phyloP scores from a whole-genome alignment of 768 basidiomycete genomes.

The Fistulinella prunicolor region DNA sequence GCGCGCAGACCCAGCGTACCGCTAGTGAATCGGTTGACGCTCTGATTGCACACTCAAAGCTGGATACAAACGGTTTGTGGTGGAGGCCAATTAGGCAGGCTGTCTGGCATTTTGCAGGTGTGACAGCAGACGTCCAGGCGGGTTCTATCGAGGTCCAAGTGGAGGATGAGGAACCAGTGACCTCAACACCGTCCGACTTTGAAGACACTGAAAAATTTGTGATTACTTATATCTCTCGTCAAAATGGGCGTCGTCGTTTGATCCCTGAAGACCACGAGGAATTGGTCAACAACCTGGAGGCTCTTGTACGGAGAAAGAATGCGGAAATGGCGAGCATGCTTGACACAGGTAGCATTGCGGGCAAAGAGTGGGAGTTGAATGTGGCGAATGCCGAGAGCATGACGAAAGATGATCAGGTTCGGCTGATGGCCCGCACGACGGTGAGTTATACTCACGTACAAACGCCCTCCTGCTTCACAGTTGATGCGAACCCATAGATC shows the following conservation, averaged over 20 bases:
- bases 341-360: not conserved
- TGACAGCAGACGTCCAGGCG: constrained; percentile 34
- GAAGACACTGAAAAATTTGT: constrained; percentile 50
- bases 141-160: constrained; percentile 14
- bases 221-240: constrained; percentile 73
- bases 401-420: constrained; percentile 74
- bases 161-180: not conserved
- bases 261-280: constrained; percentile 51
- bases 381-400: constrained; percentile 62
- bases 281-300: constrained; percentile 51
- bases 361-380: constrained; percentile 55
- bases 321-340: constrained; percentile 11
- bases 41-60: constrained; percentile 40
- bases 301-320: constrained; percentile 43
- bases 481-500: constrained; percentile 40
- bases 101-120: constrained; percentile 67
- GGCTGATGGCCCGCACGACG: constrained; percentile 62
- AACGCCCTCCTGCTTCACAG: not conserved
- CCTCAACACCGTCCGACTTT: constrained; percentile 19
- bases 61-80: constrained; percentile 49
- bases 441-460: constrained; percentile 38
- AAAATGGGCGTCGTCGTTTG: constrained; percentile 51
- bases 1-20: constrained; percentile 63
- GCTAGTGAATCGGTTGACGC: constrained; percentile 65
- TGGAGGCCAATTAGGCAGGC: constrained; percentile 73